A percentile compares a stretch with the other conserved stretches of the same genome.
Conservation (phyloP, 331 rosid genomes). For the Prunus yedoensis region DNA sequence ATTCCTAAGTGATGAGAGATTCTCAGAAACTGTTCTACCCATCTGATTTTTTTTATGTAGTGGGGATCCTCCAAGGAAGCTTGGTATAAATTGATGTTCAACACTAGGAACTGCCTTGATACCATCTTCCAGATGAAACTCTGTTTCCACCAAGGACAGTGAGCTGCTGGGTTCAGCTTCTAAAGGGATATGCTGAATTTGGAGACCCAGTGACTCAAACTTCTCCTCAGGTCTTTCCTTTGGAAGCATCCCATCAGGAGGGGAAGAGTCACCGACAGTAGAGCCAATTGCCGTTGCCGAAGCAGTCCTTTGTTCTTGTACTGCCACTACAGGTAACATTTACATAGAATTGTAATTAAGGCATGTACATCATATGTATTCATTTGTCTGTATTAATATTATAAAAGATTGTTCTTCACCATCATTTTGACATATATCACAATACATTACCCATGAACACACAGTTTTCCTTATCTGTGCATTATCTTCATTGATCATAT, state of each 20-base stretch:
- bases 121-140: conserved; percentile 74
- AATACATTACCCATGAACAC: too few species aligned
- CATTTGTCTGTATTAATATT: not conserved
- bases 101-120: conserved; percentile 60
- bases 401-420: too few species aligned
- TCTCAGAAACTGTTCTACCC: conserved; percentile 56
- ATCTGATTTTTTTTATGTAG: conserved; percentile 47
- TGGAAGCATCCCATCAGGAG: conserved; percentile 61
- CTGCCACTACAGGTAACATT: conserved; percentile 45
- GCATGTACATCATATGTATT: not conserved
- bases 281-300: conserved; percentile 88
- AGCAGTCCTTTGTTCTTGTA: not conserved
- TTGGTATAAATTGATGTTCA: conserved; percentile 92
- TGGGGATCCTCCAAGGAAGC: conserved; percentile 65
- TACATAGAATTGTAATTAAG: not conserved
- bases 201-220: conserved; percentile 83
- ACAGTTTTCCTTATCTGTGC: too few species aligned
- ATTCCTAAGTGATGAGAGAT: conserved; percentile 67
- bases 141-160: conserved; percentile 52
- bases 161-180: conserved; percentile 55
- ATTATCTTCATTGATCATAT: too few species aligned
- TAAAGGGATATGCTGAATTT: conserved; percentile 76
- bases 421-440: too few species aligned
- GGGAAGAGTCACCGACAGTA: conserved; percentile 80
- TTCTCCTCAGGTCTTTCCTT: conserved; percentile 75